Base-by-base conservation (phyloP, 2,329 filamentous ascomycete genomes). In the Septoria linicola region DNA sequence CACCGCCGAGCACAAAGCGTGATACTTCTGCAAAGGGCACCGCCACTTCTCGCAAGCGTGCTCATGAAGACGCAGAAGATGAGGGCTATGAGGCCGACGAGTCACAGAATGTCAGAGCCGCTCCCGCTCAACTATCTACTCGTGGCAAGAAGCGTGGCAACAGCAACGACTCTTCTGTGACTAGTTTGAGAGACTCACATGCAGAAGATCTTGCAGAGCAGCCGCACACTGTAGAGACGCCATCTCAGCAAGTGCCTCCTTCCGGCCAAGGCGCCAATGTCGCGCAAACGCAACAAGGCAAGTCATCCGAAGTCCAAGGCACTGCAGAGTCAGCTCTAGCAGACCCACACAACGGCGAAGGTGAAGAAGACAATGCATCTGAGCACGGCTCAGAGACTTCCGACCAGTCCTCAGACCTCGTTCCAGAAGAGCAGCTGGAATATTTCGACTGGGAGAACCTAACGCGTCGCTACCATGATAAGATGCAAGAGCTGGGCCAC, bases 361-460 rank as follows among this genome's bases (percentile, higher is more conserved):
- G n/a, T 37, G 41, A 36, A 23, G 36, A 42, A 3, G 41, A 23
- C 4, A 21, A 27, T 6, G 51, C 47, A 21, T n/a, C 6, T n/a
- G 36, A 47, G 14, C 17, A 49, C 1, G 51, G 41, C 19, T 25
- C 17, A 11, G 32, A 49, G 6, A 13, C 35, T 31, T 46, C 52
- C 32, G 47, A 47, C 23, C 63, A 53, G 55, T 34, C 41, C 61
- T 49, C 63, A 60, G 42, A 57, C 19, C 55, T 41, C 13, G 49
- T 61, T 7, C 66, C 65, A 8, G 42, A 60, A n/a, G 58, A 64
- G 10, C 49, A 39, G 45, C 71, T 88, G 54, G 70, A 73, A 39
- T 47, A 72, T 64, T 89, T 88, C 63, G 82, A 91, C 69, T 96
- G 90, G 90, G 75, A 84, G 2, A 79, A 85, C n/a, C 84, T 96